phyloP scores from a whole-genome alignment of 2,329 filamentous ascomycete species.

The Fonsecaea erecta region DNA sequence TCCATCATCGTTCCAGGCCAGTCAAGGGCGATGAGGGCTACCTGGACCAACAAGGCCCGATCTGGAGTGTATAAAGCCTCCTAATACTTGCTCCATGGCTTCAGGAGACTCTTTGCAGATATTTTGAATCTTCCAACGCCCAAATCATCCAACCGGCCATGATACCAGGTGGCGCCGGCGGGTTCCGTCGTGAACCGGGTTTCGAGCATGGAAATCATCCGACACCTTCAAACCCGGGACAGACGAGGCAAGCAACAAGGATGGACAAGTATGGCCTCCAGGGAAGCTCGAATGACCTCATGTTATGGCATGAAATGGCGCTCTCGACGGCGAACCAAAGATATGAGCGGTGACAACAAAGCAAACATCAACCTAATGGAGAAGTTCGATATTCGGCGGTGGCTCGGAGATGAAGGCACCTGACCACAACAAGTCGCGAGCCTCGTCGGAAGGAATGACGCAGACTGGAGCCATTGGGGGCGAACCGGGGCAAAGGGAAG shows the following conservation, averaged over 20 bases:
- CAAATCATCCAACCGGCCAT: not conserved
- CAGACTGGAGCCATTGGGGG: not conserved
- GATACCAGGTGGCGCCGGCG: not conserved
- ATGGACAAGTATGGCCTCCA: not conserved
- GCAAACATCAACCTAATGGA: not conserved
- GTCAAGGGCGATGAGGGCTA: not conserved
- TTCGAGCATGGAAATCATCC: not conserved
- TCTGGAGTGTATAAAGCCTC: not conserved
- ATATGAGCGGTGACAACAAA: not conserved
- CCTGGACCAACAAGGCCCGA: not conserved
- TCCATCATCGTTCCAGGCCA: not conserved
- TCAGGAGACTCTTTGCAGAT: not conserved
- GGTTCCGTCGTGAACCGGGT: not conserved
- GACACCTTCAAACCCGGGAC: not conserved
- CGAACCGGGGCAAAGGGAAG: conserved; percentile 18
- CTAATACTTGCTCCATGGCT: not conserved
- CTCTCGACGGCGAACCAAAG: not conserved
- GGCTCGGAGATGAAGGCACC: not conserved
- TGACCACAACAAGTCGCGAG: not conserved
- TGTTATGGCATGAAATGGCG: not conserved
- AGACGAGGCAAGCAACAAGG: not conserved
- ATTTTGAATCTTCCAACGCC: not conserved
- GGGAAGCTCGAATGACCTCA: not conserved
- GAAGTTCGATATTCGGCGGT: not conserved
- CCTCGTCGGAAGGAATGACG: conserved; percentile 9